phyloP scores from a whole-genome alignment of 2,329 filamentous ascomycete genomes.

The Bipolaris oryzae region DNA sequence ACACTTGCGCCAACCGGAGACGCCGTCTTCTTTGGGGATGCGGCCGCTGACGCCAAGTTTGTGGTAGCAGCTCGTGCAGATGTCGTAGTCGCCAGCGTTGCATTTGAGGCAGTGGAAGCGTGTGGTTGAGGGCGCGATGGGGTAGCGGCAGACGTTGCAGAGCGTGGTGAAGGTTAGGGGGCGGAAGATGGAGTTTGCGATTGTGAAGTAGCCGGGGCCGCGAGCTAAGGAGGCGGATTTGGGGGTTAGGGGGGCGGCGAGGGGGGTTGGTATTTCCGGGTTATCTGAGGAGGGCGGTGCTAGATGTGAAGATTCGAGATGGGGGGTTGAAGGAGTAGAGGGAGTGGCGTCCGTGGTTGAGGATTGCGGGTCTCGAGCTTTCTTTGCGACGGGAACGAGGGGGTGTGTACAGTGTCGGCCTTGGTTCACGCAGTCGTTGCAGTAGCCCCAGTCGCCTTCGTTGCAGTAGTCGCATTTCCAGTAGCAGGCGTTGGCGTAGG shows the following conservation, averaged over 20 bases:
- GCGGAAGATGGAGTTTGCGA: constrained; percentile 59
- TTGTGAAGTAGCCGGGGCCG: constrained; percentile 40
- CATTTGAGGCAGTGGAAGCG: constrained; percentile 84
- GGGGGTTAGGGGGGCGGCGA: constrained; percentile 49
- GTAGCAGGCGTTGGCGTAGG: constrained; percentile 80
- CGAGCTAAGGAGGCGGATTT: constrained; percentile 52
- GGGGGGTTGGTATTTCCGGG: constrained; percentile 24
- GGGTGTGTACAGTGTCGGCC: constrained; percentile 82
- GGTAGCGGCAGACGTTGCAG: constrained; percentile 78
- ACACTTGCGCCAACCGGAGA: constrained; percentile 83
- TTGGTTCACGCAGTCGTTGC: constrained; percentile 83
- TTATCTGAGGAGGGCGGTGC: constrained; percentile 20
- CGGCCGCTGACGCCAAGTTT: constrained; percentile 66
- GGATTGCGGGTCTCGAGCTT: constrained; percentile 36
- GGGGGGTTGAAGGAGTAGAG: constrained; percentile 25
- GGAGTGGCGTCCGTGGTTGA: constrained; percentile 11
- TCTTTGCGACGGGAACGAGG: constrained; percentile 75
- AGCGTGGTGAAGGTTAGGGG: constrained; percentile 73
- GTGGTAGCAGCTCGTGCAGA: constrained; percentile 80
- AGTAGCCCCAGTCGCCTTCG: constrained; percentile 93
- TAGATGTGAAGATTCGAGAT: constrained; percentile 31
- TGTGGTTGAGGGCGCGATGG: constrained; percentile 71
- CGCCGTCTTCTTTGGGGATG: constrained; percentile 76
- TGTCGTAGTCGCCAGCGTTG: constrained; percentile 81
- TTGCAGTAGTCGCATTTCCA: constrained; percentile 91